Conservation (phyloP, 2,329 filamentous ascomycete genomes). For the Colletotrichum chlorophyti region DNA sequence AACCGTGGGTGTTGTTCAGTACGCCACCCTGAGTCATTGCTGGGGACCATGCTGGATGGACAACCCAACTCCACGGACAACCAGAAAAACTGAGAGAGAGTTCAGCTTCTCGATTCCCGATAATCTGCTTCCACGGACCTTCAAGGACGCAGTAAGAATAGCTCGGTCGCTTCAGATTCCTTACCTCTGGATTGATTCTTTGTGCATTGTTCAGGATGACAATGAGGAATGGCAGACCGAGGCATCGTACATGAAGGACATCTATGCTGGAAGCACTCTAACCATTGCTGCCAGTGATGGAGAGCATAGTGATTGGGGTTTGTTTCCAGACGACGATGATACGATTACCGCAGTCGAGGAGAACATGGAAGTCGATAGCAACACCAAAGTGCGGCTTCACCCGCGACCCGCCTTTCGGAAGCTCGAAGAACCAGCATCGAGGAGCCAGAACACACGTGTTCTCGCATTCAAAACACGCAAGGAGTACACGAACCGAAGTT, state of each 20-base stretch:
- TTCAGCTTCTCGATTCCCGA: not conserved
- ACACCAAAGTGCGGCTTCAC: not conserved
- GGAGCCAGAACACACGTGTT: not conserved
- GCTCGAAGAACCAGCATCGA: too few relatives aligned
- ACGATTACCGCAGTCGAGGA: not conserved
- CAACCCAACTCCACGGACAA: not conserved
- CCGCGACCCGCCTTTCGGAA: not conserved
- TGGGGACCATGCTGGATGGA: too few relatives aligned
- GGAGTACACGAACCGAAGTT: accelerated
- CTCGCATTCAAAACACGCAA: not conserved
- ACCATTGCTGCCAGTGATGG: not conserved
- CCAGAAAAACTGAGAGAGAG: not conserved
- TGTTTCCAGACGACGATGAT: not conserved
- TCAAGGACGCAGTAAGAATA: not conserved
- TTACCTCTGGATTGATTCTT: conserved; percentile 5
- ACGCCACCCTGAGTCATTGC: conserved; percentile 1
- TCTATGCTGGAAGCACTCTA: not conserved
- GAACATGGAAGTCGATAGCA: too few relatives aligned
- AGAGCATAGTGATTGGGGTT: not conserved
- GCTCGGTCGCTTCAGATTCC: not conserved
- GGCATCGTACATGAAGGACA: not conserved
- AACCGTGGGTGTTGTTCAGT: not conserved
- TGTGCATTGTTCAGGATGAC: conserved; percentile 10
- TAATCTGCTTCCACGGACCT: not conserved
- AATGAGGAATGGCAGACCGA: not conserved